Evolutionary conservation across 768 basidiomycete genomes (phyloP).

Genomic region (Tricholoma sp.): DNA sequence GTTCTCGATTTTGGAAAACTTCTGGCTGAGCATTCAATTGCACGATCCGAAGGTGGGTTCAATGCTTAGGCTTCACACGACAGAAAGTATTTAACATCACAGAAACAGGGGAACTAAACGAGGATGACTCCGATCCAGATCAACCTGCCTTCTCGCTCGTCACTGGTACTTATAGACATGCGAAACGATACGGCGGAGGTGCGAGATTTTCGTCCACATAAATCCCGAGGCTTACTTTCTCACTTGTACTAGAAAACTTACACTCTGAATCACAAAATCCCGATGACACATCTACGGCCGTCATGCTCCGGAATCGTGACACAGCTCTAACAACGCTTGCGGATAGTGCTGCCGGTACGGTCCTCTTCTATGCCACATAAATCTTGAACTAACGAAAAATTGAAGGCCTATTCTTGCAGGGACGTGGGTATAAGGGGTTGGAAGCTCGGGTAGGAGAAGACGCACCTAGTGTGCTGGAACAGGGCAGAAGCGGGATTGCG

Average conservation of each 20-base stretch:
- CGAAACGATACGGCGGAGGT: conserved; percentile 57
- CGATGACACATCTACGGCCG: conserved; percentile 13
- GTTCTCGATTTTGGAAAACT: conserved; percentile 71
- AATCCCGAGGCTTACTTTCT: background rate
- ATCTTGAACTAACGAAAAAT: background rate
- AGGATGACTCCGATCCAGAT: conserved; percentile 49
- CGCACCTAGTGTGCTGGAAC: conserved; percentile 75
- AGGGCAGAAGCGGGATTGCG: conserved; percentile 87
- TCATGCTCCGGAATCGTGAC: conserved; percentile 65
- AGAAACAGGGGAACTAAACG: conserved; percentile 4
- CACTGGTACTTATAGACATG: conserved; percentile 81
- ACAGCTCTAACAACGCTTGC: conserved; percentile 45
- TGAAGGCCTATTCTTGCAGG: conserved; percentile 65
- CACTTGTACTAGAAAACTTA: background rate
- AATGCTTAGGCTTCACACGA: background rate
- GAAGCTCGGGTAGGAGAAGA: conserved; percentile 77
- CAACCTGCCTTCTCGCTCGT: conserved; percentile 80
- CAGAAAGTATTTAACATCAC: background rate
- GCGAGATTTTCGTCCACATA: background rate
- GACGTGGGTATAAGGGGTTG: conserved; percentile 74
- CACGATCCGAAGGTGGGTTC: background rate
- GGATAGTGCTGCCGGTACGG: conserved; percentile 71
- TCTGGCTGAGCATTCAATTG: conserved; percentile 30
- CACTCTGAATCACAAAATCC: background rate
- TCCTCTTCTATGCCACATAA: background rate